A percentile compares a stretch with the other conserved stretches of the same genome.
These are phyloP conservation scores for Colletotrichum abscissum DNA, from an alignment of 2,329 filamentous ascomycete genomes.

Conservation along the genomic window DNA sequence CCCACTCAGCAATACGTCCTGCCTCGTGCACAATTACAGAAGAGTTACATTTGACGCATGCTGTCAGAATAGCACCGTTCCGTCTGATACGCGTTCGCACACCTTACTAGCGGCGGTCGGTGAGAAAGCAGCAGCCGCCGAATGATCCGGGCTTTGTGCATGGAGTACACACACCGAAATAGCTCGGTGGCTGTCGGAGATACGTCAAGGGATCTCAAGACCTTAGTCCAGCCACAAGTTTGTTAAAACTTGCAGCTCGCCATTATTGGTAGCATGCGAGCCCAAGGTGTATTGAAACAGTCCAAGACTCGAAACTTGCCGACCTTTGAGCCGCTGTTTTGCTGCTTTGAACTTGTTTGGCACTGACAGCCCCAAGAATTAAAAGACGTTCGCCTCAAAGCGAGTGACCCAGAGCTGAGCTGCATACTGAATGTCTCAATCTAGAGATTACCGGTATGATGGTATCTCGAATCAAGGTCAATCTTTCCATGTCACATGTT, in stretches of 20 bases:
- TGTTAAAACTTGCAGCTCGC: neutral
- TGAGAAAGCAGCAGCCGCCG: conserved; percentile 12
- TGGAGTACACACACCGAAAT: conserved; percentile 23
- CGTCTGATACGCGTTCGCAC: conserved; percentile 20
- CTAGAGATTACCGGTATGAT: neutral
- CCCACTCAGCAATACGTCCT: neutral
- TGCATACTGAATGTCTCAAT: conserved; percentile 8
- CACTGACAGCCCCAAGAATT: neutral
- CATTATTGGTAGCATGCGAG: neutral
- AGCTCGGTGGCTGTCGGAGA: conserved; percentile 19
- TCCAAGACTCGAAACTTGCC: neutral
- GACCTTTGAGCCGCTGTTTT: neutral
- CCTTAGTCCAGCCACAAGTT: neutral
- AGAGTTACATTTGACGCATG: conserved; percentile 22
- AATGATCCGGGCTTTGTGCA: conserved; percentile 18
- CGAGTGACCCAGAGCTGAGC: conserved; percentile 12
- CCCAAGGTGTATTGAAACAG: neutral
- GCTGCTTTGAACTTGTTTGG: conserved; percentile 6
- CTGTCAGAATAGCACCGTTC: conserved; percentile 18
- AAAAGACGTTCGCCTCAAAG: conserved; percentile 21
- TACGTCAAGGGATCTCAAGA: neutral
- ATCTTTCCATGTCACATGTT: neutral
- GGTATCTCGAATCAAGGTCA: neutral
- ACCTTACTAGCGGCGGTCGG: conserved; percentile 14
- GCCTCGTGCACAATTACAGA: neutral